A percentile compares a stretch with the other conserved stretches of the same genome.
These are phyloP conservation scores for Leccinum obscurum DNA, from an alignment of 768 basidiomycete genomes.

Conservation along the genomic window DNA sequence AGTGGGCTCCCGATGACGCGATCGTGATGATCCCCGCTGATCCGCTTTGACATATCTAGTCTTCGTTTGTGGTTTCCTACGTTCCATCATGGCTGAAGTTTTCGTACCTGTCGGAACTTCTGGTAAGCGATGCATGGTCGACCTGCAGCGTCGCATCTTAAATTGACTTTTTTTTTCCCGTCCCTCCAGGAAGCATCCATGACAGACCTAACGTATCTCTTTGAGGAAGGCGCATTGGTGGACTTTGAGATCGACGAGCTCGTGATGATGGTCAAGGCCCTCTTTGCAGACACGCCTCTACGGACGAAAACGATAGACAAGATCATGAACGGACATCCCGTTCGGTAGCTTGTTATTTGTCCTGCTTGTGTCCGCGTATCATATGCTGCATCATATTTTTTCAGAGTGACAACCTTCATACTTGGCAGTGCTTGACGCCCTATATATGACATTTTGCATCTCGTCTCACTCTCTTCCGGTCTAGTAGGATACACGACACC, in stretches of 20 bases:
- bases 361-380: background rate
- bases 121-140: slow-evolving; percentile 52
- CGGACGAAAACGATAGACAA: slow-evolving; percentile 81
- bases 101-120: slow-evolving; percentile 87
- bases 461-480: background rate
- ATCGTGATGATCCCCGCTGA: slow-evolving; percentile 1
- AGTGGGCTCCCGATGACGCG: slow-evolving; percentile 14
- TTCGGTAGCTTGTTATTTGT: slow-evolving; percentile 13
- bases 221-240: slow-evolving; percentile 86
- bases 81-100: slow-evolving; percentile 96
- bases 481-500: background rate
- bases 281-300: slow-evolving; percentile 86
- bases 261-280: slow-evolving; percentile 73
- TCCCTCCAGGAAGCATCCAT: slow-evolving; percentile 81
- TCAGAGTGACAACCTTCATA: background rate
- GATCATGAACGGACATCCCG: slow-evolving; percentile 61
- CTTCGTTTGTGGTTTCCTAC: slow-evolving; percentile 77
- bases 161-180: slow-evolving; percentile 1
- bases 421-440: background rate
- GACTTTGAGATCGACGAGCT: slow-evolving; percentile 89
- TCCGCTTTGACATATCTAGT: slow-evolving; percentile 34
- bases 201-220: slow-evolving; percentile 88
- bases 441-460: slow-evolving; percentile 12
- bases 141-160: background rate
- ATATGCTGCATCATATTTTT: slow-evolving; percentile 6